phyloP scores from a whole-genome alignment of 139 green algal genomes.

The Auxenochlorella pyrenoidosa region DNA sequence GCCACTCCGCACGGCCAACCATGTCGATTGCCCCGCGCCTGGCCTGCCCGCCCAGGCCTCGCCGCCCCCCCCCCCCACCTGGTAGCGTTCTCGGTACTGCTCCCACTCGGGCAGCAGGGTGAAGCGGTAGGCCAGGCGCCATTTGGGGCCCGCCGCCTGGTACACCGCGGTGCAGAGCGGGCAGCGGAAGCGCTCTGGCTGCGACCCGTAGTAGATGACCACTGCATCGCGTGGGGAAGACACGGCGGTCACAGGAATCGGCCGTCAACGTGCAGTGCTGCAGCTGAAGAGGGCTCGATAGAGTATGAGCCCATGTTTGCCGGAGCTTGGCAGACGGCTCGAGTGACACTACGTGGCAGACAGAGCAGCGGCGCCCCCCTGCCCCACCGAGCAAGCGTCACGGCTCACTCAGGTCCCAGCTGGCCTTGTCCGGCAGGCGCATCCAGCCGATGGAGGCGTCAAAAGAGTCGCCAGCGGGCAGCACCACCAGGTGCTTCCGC shows the following conservation, averaged over 20 bases:
- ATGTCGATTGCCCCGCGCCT: too few species aligned
- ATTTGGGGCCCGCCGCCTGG: constrained; percentile 23
- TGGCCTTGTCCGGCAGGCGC: not conserved
- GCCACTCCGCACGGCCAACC: too few species aligned
- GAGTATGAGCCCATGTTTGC: too few species aligned
- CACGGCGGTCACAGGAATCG: too few species aligned
- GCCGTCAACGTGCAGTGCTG: too few species aligned
- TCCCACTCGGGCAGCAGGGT: constrained; percentile 33
- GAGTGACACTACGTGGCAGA: not conserved
- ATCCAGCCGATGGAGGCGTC: constrained; percentile 3
- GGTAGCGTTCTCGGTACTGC: constrained; percentile 3
- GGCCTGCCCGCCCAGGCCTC: too few species aligned
- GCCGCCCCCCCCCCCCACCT: not conserved
- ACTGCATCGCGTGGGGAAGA: not conserved
- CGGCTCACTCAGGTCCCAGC: constrained; percentile 3
- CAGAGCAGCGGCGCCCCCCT: not conserved
- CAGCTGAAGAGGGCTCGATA: too few species aligned
- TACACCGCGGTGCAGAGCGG: constrained; percentile 21
- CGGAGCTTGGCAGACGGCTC: not conserved
- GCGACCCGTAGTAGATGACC: constrained; percentile 30
- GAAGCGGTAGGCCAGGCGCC: constrained; percentile 32
- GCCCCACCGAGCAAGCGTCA: not conserved
- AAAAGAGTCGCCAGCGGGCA: constrained; percentile 19
- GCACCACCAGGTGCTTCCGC: constrained; percentile 20
- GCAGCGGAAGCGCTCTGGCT: constrained; percentile 2